Evolutionary conservation across 2,329 filamentous ascomycete species (phyloP).

Genomic region (Microsporum ferrugineum): DNA sequence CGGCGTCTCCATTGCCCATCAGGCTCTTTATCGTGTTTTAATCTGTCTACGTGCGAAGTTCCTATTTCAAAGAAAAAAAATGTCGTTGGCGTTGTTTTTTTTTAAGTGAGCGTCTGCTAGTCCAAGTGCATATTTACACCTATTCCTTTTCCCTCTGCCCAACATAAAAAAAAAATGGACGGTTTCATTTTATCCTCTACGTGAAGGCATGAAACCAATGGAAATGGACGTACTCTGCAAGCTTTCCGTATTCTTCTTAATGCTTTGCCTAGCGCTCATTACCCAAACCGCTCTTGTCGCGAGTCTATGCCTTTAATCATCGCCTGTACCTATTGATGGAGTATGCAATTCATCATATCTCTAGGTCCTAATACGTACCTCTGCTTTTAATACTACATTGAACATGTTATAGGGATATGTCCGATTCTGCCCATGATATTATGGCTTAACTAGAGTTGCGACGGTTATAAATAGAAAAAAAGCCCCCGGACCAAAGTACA

Average conservation of each 20-base stretch:
- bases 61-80: neutral
- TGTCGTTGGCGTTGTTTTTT: slow-evolving; percentile 2
- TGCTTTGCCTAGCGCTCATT: neutral
- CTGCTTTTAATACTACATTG: neutral
- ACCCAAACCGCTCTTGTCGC: neutral
- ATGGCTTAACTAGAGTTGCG: too few species aligned
- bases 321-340: neutral
- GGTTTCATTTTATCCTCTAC: neutral
- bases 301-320: neutral
- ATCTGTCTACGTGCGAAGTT: neutral
- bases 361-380: neutral
- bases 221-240: neutral
- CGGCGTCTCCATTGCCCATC: neutral
- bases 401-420: neutral
- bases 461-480: too few species aligned
- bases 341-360: neutral
- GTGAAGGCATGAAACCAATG: neutral
- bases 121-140: neutral
- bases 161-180: neutral
- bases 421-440: too few species aligned
- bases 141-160: neutral
- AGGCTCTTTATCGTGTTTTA: neutral
- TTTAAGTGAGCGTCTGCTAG: neutral
- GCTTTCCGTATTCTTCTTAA: neutral
- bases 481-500: neutral